phyloP scores from a whole-genome alignment of 768 basidiomycete species.

The Melanogaster broomeanus region DNA sequence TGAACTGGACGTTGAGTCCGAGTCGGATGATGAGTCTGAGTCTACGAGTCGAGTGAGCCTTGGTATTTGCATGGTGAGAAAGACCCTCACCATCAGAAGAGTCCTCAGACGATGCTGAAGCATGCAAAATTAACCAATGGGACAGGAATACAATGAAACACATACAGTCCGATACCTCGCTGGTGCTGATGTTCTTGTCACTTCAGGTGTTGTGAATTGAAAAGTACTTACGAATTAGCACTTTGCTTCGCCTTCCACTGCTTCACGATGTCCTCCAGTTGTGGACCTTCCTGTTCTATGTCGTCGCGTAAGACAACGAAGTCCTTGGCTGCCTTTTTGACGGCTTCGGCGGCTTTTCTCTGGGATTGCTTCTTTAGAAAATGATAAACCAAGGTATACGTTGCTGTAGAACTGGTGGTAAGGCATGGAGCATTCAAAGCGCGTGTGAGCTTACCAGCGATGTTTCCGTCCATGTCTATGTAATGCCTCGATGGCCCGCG shows the following conservation, averaged over 20 bases:
- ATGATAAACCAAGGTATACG: conserved; percentile 74
- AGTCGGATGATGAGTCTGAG: conserved; percentile 22
- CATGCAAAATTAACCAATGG: conserved; percentile 8
- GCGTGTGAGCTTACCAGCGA: conserved; percentile 47
- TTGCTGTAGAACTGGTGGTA: conserved; percentile 44
- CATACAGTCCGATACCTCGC: conserved; percentile 24
- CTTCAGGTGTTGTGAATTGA: background rate
- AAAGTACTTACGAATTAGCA: conserved; percentile 29
- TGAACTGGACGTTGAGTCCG: conserved; percentile 30
- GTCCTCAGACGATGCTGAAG: conserved; percentile 24
- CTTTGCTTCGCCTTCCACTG: conserved; percentile 55
- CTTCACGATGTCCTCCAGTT: conserved; percentile 63
- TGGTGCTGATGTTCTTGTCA: conserved; percentile 9
- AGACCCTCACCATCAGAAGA: conserved; percentile 27
- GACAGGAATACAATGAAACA: conserved; percentile 1
- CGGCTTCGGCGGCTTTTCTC: conserved; percentile 66
- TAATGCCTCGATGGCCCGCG: background rate
- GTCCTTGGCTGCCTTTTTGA: conserved; percentile 73
- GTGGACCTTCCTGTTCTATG: conserved; percentile 46
- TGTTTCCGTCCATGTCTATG: conserved; percentile 45
- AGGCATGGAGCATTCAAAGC: conserved; percentile 3
- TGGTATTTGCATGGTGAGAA: background rate
- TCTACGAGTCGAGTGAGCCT: background rate
- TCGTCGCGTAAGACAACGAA: conserved; percentile 62
- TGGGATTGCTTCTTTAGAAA: conserved; percentile 71